Evolutionary conservation across 352 stramenopile genomes (phyloP), one percentile per base, ranked within the genome.

Genomic region (Aphanomyces invadans): DNA sequence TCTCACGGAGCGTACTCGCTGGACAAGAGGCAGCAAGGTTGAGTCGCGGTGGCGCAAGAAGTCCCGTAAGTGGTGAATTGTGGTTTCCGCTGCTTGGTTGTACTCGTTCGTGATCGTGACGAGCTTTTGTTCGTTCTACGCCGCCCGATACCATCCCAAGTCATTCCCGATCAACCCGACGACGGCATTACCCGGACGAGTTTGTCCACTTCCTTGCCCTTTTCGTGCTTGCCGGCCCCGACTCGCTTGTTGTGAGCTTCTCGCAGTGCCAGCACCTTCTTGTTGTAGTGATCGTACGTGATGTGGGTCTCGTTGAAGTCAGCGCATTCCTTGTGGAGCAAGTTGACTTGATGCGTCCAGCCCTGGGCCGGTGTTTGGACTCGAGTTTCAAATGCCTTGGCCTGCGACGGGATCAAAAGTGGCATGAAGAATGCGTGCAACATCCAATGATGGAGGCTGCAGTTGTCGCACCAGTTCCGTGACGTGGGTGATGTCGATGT

Each of bases 81-180:
- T 84, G 1, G 69, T 67, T 32, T 93, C 84, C 2, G 82, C 89
- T 11, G 73, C 66, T 32, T 85, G 86, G 10, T 73, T 80, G 65
- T 93, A 93, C 39, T 79, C 69, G 51, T 79, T 84, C 10, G 81
- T 89, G 49, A 76, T 74, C 9, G 76, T 52, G 23, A 80, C 77
- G 25, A 91, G 73, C 62, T 93, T 93, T 72, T 92, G 79, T 53
- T 92, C 81, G 55, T 92, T 92, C 68, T 82, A 49, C 17, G n/a
- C n/a, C 19, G 32, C n/a, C 4, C 1, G 21, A 2, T 11, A 44
- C 21, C n/a, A 42, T 1, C 19, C 23, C 38, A 44, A 19, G 5
- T 10, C 23, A 32, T 53, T 19, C 25, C 12, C n/a, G n/a, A n/a
- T n/a, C n/a, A n/a, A 9, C 26, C 25, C 7, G 25, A 75, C 70